A percentile compares a stretch with the other conserved stretches of the same genome.
phyloP scores from a whole-genome alignment of 2,329 filamentous ascomycete genomes.

The Colletotrichum horii region DNA sequence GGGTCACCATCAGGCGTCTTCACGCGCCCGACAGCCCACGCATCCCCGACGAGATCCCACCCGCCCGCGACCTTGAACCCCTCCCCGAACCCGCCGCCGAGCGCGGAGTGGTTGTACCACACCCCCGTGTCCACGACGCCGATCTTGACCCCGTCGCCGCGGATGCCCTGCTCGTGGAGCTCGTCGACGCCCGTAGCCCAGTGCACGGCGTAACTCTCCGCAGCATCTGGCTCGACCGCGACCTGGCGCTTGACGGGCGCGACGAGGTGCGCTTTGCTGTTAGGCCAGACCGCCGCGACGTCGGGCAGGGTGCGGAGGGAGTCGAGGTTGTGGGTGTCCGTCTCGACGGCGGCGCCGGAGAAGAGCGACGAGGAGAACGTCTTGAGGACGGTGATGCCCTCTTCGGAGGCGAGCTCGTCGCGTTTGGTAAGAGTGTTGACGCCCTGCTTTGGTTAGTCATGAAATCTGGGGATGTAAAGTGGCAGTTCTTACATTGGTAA shows the following conservation, averaged over 20 bases:
- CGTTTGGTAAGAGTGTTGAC: not conserved
- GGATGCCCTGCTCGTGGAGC: slow-evolving; percentile 18
- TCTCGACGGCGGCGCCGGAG: slow-evolving; percentile 16
- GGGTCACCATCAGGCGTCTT: slow-evolving; percentile 40
- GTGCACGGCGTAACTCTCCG: slow-evolving; percentile 10
- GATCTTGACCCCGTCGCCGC: slow-evolving; percentile 24
- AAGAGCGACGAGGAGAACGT: slow-evolving; percentile 15
- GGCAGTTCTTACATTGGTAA: not conserved
- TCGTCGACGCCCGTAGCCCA: slow-evolving; percentile 23
- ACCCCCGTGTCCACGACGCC: slow-evolving; percentile 25
- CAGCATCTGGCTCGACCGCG: not conserved
- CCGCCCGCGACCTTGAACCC: slow-evolving; percentile 50
- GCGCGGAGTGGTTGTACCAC: slow-evolving; percentile 23
- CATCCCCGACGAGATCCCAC: slow-evolving; percentile 48
- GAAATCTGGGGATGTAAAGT: not conserved
- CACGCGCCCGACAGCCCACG: slow-evolving; percentile 25
- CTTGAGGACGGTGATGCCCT: slow-evolving; percentile 11
- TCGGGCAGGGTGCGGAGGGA: slow-evolving; percentile 1
- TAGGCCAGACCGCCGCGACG: slow-evolving; percentile 11
- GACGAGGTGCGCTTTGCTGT: not conserved
- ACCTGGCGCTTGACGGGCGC: slow-evolving; percentile 4
- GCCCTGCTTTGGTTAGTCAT: not conserved
- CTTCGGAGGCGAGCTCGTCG: not conserved
- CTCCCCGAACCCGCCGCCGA: slow-evolving; percentile 53
- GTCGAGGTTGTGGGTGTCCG: slow-evolving; percentile 14